Percentiles rank a stretch among this genome's conserved stretches.
Conservation (phyloP, 2,329 filamentous ascomycete genomes). For the Calonectria hongkongensis region DNA sequence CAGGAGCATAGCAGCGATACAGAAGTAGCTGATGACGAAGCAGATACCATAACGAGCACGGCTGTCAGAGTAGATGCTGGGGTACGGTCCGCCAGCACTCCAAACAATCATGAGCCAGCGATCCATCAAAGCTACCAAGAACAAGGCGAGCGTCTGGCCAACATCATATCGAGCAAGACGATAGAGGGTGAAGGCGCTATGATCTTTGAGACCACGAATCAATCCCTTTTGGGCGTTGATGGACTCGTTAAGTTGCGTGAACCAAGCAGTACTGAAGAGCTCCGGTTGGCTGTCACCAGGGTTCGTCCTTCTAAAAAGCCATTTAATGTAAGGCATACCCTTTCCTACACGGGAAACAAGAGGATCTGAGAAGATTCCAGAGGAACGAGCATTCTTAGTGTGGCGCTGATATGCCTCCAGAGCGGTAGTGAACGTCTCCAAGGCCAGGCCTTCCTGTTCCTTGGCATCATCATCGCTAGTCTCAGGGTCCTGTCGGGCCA, state of each 20-base stretch:
- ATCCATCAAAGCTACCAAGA: slow-evolving; percentile 46
- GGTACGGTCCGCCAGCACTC: slow-evolving; percentile 45
- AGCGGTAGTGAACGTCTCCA: slow-evolving; percentile 34
- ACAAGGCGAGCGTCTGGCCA: slow-evolving; percentile 46
- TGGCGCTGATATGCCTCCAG: slow-evolving; percentile 36
- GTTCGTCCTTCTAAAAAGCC: slow-evolving; percentile 45
- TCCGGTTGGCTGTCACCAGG: slow-evolving; percentile 15
- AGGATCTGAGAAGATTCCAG: slow-evolving; percentile 32
- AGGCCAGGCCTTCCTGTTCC: slow-evolving; percentile 27
- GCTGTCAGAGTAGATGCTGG: slow-evolving; percentile 44
- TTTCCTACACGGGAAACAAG: slow-evolving; percentile 35
- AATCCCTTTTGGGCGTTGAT: slow-evolving; percentile 40
- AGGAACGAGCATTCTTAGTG: slow-evolving; percentile 30
- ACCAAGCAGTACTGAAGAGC: slow-evolving; percentile 46
- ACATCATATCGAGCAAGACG: slow-evolving; percentile 44
- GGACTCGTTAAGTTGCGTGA: slow-evolving; percentile 43
- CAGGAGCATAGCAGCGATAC: slow-evolving; percentile 42
- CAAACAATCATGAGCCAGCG: slow-evolving; percentile 48
- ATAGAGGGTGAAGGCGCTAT: slow-evolving; percentile 43
- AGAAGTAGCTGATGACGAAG: slow-evolving; percentile 47
- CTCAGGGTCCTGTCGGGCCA: slow-evolving; percentile 18
- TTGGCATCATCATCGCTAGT: slow-evolving; percentile 24
- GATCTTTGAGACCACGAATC: slow-evolving; percentile 44
- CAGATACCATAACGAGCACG: slow-evolving; percentile 45
- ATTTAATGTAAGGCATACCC: slow-evolving; percentile 45